These are phyloP conservation scores for Gleditsia sinensis DNA, from an alignment of 306 rosid species.

Conservation along the genomic window DNA sequence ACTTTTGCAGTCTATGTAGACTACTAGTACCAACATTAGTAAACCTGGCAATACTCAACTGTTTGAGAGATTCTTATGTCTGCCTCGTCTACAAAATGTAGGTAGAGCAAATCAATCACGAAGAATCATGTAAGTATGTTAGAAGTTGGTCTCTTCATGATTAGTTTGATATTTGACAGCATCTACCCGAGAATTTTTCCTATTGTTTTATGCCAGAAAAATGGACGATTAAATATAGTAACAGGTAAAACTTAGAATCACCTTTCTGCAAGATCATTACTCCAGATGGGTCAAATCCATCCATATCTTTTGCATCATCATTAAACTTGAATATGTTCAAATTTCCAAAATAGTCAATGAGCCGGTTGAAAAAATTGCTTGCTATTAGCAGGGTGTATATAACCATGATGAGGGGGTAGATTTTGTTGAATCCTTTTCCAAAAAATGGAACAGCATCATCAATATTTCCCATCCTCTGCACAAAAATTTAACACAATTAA, in stretches of 20 bases:
- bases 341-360: slow-evolving; percentile 71
- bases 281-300: slow-evolving; percentile 93
- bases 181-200: no score
- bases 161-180: no score
- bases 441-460: slow-evolving; percentile 93
- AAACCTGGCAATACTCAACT: no score
- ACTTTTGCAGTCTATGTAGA: not conserved
- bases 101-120: no score
- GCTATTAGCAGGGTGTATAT: slow-evolving; percentile 81
- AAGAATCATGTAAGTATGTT: no score
- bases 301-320: slow-evolving; percentile 75
- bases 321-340: slow-evolving; percentile 69
- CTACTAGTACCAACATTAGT: not conserved
- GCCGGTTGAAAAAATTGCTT: slow-evolving; percentile 69
- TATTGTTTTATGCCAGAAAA: not conserved
- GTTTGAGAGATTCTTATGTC: no score
- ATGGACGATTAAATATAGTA: not conserved
- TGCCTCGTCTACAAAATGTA: no score
- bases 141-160: no score
- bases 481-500: slow-evolving; percentile 26
- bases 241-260: slow-evolving; percentile 28
- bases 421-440: slow-evolving; percentile 82
- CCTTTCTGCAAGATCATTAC: slow-evolving; percentile 84
- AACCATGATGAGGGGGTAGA: slow-evolving; percentile 95
- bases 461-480: slow-evolving; percentile 93